Evolutionary conservation across 441 rosid genomes (phyloP), one percentile per base, ranked within the genome.

Genomic region (Rhodomyrtus psidioides): DNA sequence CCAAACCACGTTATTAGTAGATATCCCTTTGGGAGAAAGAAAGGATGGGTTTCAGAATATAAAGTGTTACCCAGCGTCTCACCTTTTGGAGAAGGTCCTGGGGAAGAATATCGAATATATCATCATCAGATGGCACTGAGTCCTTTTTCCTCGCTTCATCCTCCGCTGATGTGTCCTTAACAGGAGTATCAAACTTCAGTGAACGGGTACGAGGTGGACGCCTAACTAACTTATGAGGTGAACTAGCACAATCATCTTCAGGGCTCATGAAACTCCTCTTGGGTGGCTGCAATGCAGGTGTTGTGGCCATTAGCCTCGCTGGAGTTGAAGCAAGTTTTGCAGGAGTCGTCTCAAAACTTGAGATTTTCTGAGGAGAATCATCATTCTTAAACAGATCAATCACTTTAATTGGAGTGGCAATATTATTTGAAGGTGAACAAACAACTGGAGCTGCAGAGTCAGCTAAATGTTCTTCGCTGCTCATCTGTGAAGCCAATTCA

Each of bases 31-130:
- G 53, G 30, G 76, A 56, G 30, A 28, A 46, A 79, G 27, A 7
- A 87, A 65, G 60, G 23, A 83, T n/a, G 84, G 65, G n/a, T 70
- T 39, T 70, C 24, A 7, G 19, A 75, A 53, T 28, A 56, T 84
- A 81, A 56, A 53, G 51, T 59, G 81, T 39, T 42, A 44, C 46
- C 75, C 62, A 51, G 82, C 82, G 58, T 70, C 95, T 91, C 91
- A 95, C 99, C 87, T 96, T 91, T 87, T 91, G 92, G 85, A 92
- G 87, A 87, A 97, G 95, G 85, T 87, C 88, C 85, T 83, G 90
- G 10, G 98, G 93, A 84, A 97, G 93, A 84, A 94, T 88, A 87
- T 90, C 91, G 74, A 89, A 91, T 85, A 90, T 84, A 76, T 91
- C 94, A 87, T 92, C 93, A 83, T 93, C 93, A 54, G 82, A 87